Percentiles rank a stretch among this genome's conserved stretches.
Conservation (phyloP, 345 rosid genomes). For the Hypericum androsaemum region DNA sequence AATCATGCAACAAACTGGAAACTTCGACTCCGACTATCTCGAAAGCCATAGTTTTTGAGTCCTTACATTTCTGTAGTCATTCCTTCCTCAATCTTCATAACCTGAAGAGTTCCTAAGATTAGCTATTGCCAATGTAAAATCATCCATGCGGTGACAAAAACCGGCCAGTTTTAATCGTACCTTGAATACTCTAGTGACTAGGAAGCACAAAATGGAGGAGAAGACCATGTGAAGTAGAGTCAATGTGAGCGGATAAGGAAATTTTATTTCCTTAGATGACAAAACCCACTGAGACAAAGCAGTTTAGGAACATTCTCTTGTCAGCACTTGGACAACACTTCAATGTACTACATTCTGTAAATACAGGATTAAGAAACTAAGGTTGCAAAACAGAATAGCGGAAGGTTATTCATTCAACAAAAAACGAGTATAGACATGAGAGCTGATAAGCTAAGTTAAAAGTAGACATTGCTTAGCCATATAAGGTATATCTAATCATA, state of each 20-base stretch:
- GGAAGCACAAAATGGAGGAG: conserved; percentile 79
- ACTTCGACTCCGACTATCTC: neutral
- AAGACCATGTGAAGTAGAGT: conserved; percentile 93
- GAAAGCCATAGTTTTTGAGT: neutral
- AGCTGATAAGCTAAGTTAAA: too few species aligned
- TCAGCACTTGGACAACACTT: too few species aligned
- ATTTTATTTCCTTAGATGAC: conserved; percentile 93
- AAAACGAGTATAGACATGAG: too few species aligned
- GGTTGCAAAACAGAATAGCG: too few species aligned
- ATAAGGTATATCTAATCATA: too few species aligned
- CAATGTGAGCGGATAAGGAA: conserved; percentile 94
- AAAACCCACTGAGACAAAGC: conserved; percentile 71
- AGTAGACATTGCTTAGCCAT: too few species aligned
- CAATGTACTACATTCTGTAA: too few species aligned
- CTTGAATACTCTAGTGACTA: conserved; percentile 73
- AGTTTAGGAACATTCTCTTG: neutral
- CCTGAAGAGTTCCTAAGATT: conserved; percentile 25
- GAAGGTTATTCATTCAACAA: too few species aligned
- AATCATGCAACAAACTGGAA: conserved; percentile 3
- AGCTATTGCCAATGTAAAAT: neutral
- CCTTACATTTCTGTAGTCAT: conserved; percentile 92
- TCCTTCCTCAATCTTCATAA: conserved; percentile 85
- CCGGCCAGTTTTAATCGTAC: conserved; percentile 18
- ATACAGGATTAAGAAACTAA: too few species aligned
- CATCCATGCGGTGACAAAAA: too few species aligned